Base-by-base conservation (phyloP, 2,329 filamentous ascomycete species). In the Cladobotryum protrusum region DNA sequence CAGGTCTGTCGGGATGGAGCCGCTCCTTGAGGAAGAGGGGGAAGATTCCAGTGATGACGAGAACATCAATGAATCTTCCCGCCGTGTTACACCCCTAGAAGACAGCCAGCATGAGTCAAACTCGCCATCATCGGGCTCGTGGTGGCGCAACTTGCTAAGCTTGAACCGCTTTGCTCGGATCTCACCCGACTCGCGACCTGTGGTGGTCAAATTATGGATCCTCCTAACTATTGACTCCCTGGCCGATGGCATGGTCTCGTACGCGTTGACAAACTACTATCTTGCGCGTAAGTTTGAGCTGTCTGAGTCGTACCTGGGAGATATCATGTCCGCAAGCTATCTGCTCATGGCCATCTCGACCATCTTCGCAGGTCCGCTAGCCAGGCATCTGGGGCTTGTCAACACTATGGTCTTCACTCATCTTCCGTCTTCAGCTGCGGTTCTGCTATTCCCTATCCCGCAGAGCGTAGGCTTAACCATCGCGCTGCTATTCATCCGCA, bases 381-480 rank as follows among this genome's bases (percentile, higher is more conserved):
- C 79, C 0, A 75, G 78, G 13, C 72, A 74, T 54, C 75, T 85
- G 17, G 81, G 81, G 1, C 71, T 83, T 1, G 74, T 84, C 61
- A 83, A 82, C 62, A 83, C 81, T 59, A 86, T 81, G 78, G 78
- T 81, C 2, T 81, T 81, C 52, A 80, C 78, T 0, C 78, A 81
- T 57, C 65, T 85, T 0, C 83, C 83, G 0, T 85, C 81, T 0
- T 84, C 81, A 0, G 69, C 78, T 0, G 79, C 82, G 0, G 78
- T 85, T 1, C 59, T 83, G 3, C 59, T 84, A 5, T 83, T 86
- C 47, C 81, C 82, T 0, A 59, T 77, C 1, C 78, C 82, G 0
- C 67, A 65, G 5, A 68, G 66, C 2, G 66, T 83, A 2, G 71
- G 71, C 36, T 59, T 79, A 39, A 78, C 80, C 0, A 74, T 80